Conservation (phyloP, 164 flowering plant genomes). For the Nymphaea thermarum region DNA sequence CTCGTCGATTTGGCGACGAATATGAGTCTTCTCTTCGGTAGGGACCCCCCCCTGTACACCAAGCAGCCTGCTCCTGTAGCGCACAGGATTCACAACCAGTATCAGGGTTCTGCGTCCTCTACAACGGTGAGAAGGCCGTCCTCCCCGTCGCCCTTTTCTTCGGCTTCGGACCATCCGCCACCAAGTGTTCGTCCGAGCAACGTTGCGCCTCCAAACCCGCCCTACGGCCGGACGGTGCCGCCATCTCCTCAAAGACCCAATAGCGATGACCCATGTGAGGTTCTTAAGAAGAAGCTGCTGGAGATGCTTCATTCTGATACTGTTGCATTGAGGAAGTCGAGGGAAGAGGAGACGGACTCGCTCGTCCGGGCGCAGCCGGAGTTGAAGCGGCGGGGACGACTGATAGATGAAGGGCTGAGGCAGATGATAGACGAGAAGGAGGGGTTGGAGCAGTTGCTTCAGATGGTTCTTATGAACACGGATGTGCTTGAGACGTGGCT, state of each 20-base stretch:
- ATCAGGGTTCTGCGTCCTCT: background rate
- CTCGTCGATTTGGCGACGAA: constrained; percentile 46
- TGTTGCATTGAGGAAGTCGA: constrained; percentile 36
- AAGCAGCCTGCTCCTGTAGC: constrained; percentile 1
- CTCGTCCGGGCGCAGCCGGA: constrained; percentile 45
- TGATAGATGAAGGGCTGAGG: constrained; percentile 41
- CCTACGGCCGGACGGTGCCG: constrained; percentile 9
- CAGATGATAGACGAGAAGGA: constrained; percentile 80
- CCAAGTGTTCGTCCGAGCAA: constrained; percentile 17
- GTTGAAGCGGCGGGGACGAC: constrained; percentile 51
- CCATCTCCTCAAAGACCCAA: constrained; percentile 6
- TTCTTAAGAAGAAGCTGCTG: constrained; percentile 49
- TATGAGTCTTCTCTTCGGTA: constrained; percentile 36
- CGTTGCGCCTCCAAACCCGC: constrained; percentile 23
- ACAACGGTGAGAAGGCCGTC: background rate
- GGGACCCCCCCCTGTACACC: constrained; percentile 84
- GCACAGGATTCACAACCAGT: background rate
- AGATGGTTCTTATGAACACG: constrained; percentile 67
- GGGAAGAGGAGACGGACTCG: constrained; percentile 77
- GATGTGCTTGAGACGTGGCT: constrained; percentile 77
- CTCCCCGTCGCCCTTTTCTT: background rate
- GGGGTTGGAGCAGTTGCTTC: constrained; percentile 72
- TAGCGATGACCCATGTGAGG: constrained; percentile 57
- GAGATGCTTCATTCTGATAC: constrained; percentile 50
- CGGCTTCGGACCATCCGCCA: background rate